These are phyloP conservation scores for Nicotiana otophora DNA, from an alignment of 257 asterid species.

Conservation along the genomic window DNA sequence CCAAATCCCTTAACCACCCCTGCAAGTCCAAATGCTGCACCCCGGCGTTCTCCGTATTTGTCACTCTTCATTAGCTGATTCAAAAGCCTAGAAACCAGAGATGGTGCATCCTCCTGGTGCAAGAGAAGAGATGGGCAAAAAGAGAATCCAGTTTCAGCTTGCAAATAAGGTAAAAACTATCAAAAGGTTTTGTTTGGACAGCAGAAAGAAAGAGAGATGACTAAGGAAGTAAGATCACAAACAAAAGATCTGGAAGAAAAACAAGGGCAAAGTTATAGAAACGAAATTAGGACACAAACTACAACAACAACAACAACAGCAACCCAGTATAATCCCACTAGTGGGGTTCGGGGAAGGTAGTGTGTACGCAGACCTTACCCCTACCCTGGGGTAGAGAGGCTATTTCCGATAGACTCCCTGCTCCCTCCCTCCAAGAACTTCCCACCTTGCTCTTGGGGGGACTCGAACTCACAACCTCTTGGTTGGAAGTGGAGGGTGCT, in stretches of 20 bases:
- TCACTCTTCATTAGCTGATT: constrained; percentile 89
- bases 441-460: too few species aligned
- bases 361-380: too few species aligned
- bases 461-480: too few species aligned
- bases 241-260: not conserved
- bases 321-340: too few species aligned
- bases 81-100: constrained; percentile 76
- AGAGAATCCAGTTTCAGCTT: not conserved
- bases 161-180: not conserved
- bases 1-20: constrained; percentile 91
- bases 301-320: too few species aligned
- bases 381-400: too few species aligned
- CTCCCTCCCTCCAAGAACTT: too few species aligned
- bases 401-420: too few species aligned
- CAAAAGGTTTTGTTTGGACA: not conserved
- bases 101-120: constrained; percentile 77
- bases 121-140: constrained; percentile 4
- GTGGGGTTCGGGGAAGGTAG: too few species aligned
- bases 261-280: not conserved
- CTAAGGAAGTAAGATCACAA: not conserved
- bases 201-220: not conserved
- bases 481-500: too few species aligned
- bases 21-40: constrained; percentile 98
- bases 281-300: not conserved
- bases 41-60: constrained; percentile 99